Conservation (phyloP, 805 yeast species). For the Kuraishia ogatae region DNA sequence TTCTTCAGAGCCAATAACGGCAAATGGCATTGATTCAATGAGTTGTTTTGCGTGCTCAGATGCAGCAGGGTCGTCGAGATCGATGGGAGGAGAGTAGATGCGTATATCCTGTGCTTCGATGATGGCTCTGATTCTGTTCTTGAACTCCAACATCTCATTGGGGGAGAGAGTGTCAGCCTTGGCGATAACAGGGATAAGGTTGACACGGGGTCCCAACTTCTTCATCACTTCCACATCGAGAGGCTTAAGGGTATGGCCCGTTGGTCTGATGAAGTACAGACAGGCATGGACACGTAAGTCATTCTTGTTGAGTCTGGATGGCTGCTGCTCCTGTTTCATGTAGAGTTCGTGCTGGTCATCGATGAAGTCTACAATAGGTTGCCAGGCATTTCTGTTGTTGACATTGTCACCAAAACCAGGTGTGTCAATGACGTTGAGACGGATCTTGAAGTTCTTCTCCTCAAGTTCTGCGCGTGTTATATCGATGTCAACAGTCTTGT, state of each 20-base stretch:
- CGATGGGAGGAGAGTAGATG: conserved; percentile 79
- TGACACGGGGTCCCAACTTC: conserved; percentile 69
- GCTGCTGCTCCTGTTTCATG: conserved; percentile 94
- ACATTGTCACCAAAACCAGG: conserved; percentile 93
- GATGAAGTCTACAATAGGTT: conserved; percentile 76
- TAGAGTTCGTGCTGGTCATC: conserved; percentile 85
- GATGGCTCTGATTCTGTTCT: conserved; percentile 69
- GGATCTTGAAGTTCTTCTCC: conserved; percentile 73
- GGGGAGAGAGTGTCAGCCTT: conserved; percentile 81
- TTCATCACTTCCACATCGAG: conserved; percentile 86
- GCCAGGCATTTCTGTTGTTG: conserved; percentile 80
- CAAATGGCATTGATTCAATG: conserved; percentile 82
- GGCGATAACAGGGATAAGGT: conserved; percentile 83
- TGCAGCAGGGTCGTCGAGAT: conserved; percentile 63
- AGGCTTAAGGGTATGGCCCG: conserved; percentile 82
- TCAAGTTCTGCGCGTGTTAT: conserved; percentile 72
- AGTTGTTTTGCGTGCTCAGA: conserved; percentile 75
- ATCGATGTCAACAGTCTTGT: conserved; percentile 70
- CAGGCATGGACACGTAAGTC: conserved; percentile 90
- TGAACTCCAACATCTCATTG: conserved; percentile 58
- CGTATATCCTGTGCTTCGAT: conserved; percentile 79
- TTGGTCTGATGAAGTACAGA: conserved; percentile 83
- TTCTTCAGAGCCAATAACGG: conserved; percentile 71
- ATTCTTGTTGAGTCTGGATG: conserved; percentile 52
- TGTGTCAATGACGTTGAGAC: conserved; percentile 79